Base-by-base conservation (phyloP, 1,139 yeast species). In the Lodderomyces theae region DNA sequence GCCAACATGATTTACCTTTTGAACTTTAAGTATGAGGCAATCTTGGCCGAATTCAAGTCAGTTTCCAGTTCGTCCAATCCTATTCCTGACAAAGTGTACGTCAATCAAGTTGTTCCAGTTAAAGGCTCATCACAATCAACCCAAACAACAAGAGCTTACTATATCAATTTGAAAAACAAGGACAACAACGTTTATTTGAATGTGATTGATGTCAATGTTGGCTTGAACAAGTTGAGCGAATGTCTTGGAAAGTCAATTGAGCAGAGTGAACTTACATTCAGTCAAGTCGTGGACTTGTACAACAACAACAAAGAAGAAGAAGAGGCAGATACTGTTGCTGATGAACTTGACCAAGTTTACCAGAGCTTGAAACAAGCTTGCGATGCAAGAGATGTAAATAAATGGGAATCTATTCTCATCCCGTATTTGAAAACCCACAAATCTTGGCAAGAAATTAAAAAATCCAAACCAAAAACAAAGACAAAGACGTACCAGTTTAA, bases 141-240 rank as follows among this genome's bases (percentile, higher is more conserved):
- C 2, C 61, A 61, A 37, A 63, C 63, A 39, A 64, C 81, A 0
- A 63, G 66, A 55, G 72, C 71, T n/a, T 55, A 75, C 39, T 68
- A 65, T 48, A 57, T 74, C 39, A 61, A 70, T 43, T 61, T 64
- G 43, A 72, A 73, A 44, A 52, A 59, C 15, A 71, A 66, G 49
- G 72, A 72, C 47, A 73, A 74, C 40, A 66, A 65, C 40, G 64
- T 72, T 24, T 63, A 66, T 41, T 60, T 76, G 46, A 70, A 72
- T 48, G 61, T 71, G 37, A 61, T 71, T 42, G 76, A 80, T 39
- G 71, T 85, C 25, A 79, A 81, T 47, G 78, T 82, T 13, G 95
- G 95, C 2, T 63, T 76, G 30, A 89, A 90, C 48, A 80, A 79
- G 38, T 69, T 88, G 47, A 74, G 79, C 46, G 92, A 86, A 51